Percentiles rank a stretch among this genome's conserved stretches.
phyloP scores from a whole-genome alignment of 352 stramenopile species.

The Phytophthora podocarpi region DNA sequence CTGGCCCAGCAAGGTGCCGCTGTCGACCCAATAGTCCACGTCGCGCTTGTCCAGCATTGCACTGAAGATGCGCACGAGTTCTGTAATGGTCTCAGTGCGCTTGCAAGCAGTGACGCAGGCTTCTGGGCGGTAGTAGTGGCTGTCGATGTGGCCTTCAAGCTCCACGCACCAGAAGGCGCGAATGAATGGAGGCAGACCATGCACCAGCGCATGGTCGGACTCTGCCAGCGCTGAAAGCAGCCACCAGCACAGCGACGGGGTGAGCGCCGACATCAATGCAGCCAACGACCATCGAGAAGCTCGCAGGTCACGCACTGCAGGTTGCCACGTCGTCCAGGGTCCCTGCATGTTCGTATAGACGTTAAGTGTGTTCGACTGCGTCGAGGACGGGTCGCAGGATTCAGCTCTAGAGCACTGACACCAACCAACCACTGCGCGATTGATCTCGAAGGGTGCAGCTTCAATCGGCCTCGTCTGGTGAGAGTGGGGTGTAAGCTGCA shows the following conservation, averaged over 20 bases:
- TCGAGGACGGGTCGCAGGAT: too few relatives aligned
- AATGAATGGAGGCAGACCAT: slow-evolving; percentile 9
- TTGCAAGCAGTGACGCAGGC: slow-evolving; percentile 45
- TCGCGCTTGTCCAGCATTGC: slow-evolving; percentile 43
- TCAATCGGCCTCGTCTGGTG: too few relatives aligned
- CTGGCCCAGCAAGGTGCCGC: slow-evolving; percentile 62
- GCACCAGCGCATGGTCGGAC: slow-evolving; percentile 22
- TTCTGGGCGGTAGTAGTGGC: slow-evolving; percentile 36
- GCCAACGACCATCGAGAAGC: slow-evolving; percentile 10
- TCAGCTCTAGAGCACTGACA: too few relatives aligned
- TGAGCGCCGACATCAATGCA: not conserved
- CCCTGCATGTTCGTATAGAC: not conserved
- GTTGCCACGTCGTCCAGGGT: not conserved
- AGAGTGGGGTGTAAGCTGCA: too few relatives aligned
- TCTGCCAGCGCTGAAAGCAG: slow-evolving; percentile 29
- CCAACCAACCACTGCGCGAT: too few relatives aligned
- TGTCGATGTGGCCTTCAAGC: slow-evolving; percentile 49
- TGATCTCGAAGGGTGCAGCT: too few relatives aligned
- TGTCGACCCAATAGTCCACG: slow-evolving; percentile 75
- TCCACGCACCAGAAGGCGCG: slow-evolving; percentile 36
- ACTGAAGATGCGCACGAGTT: slow-evolving; percentile 48
- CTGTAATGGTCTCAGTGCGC: slow-evolving; percentile 44
- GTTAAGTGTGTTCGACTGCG: too few relatives aligned
- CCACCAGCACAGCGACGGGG: slow-evolving; percentile 20
- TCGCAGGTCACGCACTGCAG: not conserved